These are phyloP conservation scores for Colletotrichum phormii DNA, from an alignment of 2,329 filamentous ascomycete genomes.

Conservation along the genomic window DNA sequence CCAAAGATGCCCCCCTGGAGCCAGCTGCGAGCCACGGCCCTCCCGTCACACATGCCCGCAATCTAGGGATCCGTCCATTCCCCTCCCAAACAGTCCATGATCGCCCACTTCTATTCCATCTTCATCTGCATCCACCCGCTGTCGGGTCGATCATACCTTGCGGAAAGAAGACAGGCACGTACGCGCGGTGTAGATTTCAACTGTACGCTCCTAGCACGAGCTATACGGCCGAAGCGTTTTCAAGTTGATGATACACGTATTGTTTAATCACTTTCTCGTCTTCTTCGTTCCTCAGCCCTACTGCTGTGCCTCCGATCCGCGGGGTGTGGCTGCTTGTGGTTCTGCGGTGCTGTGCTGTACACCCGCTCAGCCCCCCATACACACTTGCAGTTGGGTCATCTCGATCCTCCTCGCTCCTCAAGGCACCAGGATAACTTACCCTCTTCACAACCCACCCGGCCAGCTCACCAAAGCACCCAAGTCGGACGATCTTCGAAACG, in stretches of 20 bases:
- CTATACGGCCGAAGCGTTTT: background rate
- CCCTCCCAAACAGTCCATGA: constrained; percentile 32
- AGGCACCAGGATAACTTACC: constrained; percentile 27
- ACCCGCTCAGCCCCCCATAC: constrained; percentile 33
- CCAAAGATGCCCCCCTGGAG: constrained; percentile 16
- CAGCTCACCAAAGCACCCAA: background rate
- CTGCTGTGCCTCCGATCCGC: constrained; percentile 24
- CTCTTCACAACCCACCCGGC: constrained; percentile 19
- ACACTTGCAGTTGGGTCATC: constrained; percentile 26
- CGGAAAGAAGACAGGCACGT: background rate
- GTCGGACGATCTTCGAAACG: background rate
- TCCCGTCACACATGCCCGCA: constrained; percentile 24
- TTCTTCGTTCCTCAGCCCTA: constrained; percentile 24
- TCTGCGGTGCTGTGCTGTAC: constrained; percentile 27
- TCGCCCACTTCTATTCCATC: constrained; percentile 10
- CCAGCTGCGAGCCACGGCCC: constrained; percentile 16
- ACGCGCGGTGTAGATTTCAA: background rate
- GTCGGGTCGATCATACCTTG: constrained; percentile 29
- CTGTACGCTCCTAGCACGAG: constrained; percentile 3
- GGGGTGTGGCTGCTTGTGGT: constrained; percentile 33
- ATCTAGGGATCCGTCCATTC: constrained; percentile 4
- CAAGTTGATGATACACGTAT: background rate
- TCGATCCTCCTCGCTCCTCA: constrained; percentile 19
- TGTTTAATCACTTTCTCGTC: background rate
- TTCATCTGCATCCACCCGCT: constrained; percentile 22